Percentiles rank a stretch among this genome's conserved stretches.
Conservation (phyloP, 768 basidiomycete species). For the Dendrothele bispora region DNA sequence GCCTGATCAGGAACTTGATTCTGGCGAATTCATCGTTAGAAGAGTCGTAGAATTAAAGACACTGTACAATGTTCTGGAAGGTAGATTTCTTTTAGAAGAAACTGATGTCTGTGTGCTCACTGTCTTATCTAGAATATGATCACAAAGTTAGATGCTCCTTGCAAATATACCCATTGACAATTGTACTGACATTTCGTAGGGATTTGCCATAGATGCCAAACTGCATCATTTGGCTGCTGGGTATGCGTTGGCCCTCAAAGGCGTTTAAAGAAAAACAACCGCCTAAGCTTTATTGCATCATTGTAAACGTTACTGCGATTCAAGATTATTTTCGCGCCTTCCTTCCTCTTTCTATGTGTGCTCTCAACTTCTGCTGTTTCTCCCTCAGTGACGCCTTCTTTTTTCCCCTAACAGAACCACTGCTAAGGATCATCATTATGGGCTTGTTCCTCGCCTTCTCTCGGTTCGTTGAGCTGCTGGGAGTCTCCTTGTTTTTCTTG, state of each 20-base stretch:
- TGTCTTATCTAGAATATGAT: conserved; percentile 1
- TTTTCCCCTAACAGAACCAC: conserved; percentile 74
- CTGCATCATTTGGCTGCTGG: conserved; percentile 77
- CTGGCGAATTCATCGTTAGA: conserved; percentile 83
- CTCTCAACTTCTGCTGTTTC: conserved; percentile 76
- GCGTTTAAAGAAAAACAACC: conserved; percentile 1
- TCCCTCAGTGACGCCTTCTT: conserved; percentile 81
- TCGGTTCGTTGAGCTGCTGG: conserved; percentile 87
- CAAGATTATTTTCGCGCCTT: conserved; percentile 27
- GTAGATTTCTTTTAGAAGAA: conserved; percentile 28
- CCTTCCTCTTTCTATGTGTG: conserved; percentile 74
- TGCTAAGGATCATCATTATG: conserved; percentile 89
- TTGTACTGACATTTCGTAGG: conserved; percentile 33
- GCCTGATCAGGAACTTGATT: conserved; percentile 75
- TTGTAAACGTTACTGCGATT: not conserved
- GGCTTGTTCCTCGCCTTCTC: conserved; percentile 95
- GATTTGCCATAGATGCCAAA: conserved; percentile 72
- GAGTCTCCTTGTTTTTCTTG: conserved; percentile 82
- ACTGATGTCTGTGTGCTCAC: not conserved
- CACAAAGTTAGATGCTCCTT: not conserved
- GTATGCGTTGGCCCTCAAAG: conserved; percentile 49
- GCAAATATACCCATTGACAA: not conserved
- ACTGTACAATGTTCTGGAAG: conserved; percentile 61
- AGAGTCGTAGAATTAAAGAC: conserved; percentile 68
- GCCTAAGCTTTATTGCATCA: no score